Conservation (phyloP, 2,329 filamentous ascomycete genomes). For the Pyrenochaeta sp. region DNA sequence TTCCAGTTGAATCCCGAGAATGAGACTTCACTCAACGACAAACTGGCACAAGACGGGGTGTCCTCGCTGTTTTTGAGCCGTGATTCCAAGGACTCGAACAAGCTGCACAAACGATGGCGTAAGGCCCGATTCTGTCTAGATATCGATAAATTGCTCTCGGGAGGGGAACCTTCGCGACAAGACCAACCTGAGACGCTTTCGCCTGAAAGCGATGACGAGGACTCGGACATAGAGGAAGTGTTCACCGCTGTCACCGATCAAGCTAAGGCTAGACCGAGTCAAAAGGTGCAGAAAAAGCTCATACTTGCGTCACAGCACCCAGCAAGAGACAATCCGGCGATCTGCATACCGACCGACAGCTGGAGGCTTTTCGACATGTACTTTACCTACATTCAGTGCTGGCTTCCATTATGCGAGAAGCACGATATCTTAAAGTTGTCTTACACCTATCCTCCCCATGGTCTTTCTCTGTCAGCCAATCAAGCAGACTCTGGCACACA, state of each 20-base stretch:
- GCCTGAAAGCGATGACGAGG: conserved; percentile 37
- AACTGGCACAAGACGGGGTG: conserved; percentile 60
- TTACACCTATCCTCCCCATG: conserved; percentile 62
- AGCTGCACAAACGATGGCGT: conserved; percentile 69
- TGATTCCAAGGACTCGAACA: conserved; percentile 62
- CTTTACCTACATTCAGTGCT: conserved; percentile 77
- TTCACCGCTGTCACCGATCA: conserved; percentile 4
- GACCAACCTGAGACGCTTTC: conserved; percentile 24
- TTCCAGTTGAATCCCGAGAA: conserved; percentile 69
- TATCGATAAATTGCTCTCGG: conserved; percentile 69
- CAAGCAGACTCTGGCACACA: conserved; percentile 46
- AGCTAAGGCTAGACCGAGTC: conserved; percentile 9
- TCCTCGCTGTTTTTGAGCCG: conserved; percentile 62
- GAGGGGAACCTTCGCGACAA: conserved; percentile 45
- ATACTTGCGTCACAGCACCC: conserved; percentile 25
- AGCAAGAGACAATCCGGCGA: not conserved
- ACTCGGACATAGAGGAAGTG: conserved; percentile 30
- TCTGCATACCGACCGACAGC: conserved; percentile 61
- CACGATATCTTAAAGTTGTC: conserved; percentile 67
- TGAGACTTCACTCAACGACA: conserved; percentile 65
- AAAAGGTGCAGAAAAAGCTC: not conserved
- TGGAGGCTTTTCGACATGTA: conserved; percentile 74
- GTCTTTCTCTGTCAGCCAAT: conserved; percentile 41
- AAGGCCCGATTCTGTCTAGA: conserved; percentile 69
- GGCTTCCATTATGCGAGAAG: conserved; percentile 78